A percentile compares a stretch with the other conserved stretches of the same genome.
Conservation (phyloP, 441 rosid genomes). For the Corymbia citriodora region DNA sequence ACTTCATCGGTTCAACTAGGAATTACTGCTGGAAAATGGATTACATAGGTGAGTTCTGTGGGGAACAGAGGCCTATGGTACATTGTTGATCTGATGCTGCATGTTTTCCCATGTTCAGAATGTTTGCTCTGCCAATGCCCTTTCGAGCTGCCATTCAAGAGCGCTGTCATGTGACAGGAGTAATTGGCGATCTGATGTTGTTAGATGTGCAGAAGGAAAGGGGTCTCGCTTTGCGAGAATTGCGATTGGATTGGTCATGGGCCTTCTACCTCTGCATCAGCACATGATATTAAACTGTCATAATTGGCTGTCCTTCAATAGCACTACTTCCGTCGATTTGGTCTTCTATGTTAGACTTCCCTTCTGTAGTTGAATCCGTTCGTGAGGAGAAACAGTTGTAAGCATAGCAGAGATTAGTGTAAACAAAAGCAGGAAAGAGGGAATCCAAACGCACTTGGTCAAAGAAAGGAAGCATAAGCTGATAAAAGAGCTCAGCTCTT, state of each 20-base stretch:
- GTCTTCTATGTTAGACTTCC: not conserved
- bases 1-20: not conserved
- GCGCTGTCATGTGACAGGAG: too few relatives aligned
- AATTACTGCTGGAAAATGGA: not conserved
- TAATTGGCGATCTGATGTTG: not conserved
- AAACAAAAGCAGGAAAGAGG: not conserved
- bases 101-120: not conserved
- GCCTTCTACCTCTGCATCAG: not conserved
- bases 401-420: not conserved
- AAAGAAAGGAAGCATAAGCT: not conserved
- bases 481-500: not conserved
- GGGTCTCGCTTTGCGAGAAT: too few relatives aligned
- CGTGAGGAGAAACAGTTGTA: not conserved
- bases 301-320: not conserved
- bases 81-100: not conserved
- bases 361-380: not conserved
- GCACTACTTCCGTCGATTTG: not conserved
- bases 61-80: not conserved
- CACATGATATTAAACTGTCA: not conserved
- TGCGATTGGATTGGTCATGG: not conserved
- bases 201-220: not conserved
- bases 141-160: not conserved
- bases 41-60: not conserved
- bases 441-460: not conserved
- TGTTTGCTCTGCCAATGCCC: not conserved